Evolutionary conservation across 192 early-diverging fungal species (phyloP).

Genomic region (Dissophora ornata): DNA sequence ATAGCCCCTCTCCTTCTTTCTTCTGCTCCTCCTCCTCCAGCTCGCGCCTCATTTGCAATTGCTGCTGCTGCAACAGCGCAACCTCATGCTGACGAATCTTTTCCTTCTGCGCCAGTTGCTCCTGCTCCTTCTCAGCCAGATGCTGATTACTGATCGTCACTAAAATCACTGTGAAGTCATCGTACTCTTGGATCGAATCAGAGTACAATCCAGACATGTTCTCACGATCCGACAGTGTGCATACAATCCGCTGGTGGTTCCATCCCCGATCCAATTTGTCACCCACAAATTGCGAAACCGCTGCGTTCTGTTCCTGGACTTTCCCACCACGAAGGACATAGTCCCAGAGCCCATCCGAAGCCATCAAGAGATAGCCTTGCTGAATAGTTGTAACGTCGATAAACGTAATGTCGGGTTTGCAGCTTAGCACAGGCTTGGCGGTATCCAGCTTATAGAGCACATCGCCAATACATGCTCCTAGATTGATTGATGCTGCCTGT

Average conservation of each 20-base stretch:
- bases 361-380: conserved; percentile 64
- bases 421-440: conserved; percentile 57
- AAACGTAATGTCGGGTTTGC: conserved; percentile 66
- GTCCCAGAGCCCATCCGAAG: conserved; percentile 68
- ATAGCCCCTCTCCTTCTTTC: background rate
- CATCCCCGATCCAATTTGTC: conserved; percentile 64
- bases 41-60: too few species aligned
- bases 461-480: conserved; percentile 67
- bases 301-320: conserved; percentile 61
- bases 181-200: conserved; percentile 65
- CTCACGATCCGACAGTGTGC: conserved; percentile 63
- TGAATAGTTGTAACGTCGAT: conserved; percentile 43
- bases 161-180: conserved; percentile 67
- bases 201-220: conserved; percentile 58
- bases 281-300: conserved; percentile 60
- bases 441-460: conserved; percentile 67
- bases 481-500: conserved; percentile 59
- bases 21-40: too few species aligned
- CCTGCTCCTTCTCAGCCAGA: background rate
- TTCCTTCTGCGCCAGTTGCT: background rate
- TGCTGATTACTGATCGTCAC: conserved; percentile 22
- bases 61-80: too few species aligned
- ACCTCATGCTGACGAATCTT: too few species aligned
- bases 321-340: conserved; percentile 60
- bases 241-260: conserved; percentile 56